Conservation (phyloP, 2,329 filamentous ascomycete species). For the Aspergillus sp. region DNA sequence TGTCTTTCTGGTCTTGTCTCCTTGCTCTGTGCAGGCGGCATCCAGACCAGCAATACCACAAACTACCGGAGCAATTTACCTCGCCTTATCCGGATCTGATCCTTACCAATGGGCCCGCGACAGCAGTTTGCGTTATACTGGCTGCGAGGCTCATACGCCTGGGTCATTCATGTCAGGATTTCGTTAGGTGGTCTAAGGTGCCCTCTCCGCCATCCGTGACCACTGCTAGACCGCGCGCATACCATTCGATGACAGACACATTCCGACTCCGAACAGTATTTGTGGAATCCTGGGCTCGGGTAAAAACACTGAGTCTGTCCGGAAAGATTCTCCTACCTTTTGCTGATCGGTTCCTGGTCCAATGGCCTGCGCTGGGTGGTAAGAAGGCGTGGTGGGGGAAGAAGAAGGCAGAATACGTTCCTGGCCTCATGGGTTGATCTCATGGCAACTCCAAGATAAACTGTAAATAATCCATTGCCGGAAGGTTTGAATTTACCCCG, state of each 20-base stretch:
- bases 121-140: constrained; percentile 72
- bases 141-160: constrained; percentile 58
- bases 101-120: constrained; percentile 85
- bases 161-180: constrained; percentile 34
- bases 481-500: not conserved
- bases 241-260: constrained; percentile 30
- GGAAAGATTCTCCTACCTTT: constrained; percentile 72
- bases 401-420: constrained; percentile 41
- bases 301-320: constrained; percentile 78
- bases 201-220: not conserved
- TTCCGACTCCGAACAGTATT: constrained; percentile 74
- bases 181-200: not conserved
- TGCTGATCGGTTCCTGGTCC: constrained; percentile 78
- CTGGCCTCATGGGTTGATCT: constrained; percentile 36
- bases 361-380: constrained; percentile 67
- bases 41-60: constrained; percentile 27
- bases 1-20: constrained; percentile 65
- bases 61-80: constrained; percentile 21
- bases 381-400: constrained; percentile 40
- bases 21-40: constrained; percentile 51
- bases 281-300: constrained; percentile 89
- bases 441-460: not conserved
- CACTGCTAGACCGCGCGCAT: constrained; percentile 2
- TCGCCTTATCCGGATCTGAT: constrained; percentile 68
- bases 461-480: not conserved